Conservation (phyloP, 768 basidiomycete genomes). For the Suillus placidus region DNA sequence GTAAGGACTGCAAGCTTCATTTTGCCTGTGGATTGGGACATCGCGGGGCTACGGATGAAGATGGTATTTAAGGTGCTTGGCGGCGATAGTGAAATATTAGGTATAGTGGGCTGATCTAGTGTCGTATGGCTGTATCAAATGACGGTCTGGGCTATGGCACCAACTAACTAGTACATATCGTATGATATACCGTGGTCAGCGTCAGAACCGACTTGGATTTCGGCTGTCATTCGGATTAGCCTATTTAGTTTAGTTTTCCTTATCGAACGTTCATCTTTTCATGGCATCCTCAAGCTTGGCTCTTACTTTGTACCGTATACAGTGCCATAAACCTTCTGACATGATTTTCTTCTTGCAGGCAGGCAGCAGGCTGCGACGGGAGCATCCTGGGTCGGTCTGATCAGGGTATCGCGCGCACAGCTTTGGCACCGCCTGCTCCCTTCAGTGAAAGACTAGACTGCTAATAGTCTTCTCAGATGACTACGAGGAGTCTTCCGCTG, state of each 20-base stretch:
- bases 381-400: not conserved
- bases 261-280: constrained; percentile 3
- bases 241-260: not conserved
- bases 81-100: constrained; percentile 10
- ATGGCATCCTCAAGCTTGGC: not conserved
- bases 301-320: not conserved
- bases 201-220: constrained; percentile 3
- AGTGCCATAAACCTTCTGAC: not conserved
- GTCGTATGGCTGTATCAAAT: not conserved
- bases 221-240: not conserved
- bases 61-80: constrained; percentile 2
- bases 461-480: not conserved
- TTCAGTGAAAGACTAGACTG: not conserved
- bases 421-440: not conserved
- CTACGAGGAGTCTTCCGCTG: not conserved
- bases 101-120: constrained; percentile 4
- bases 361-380: not conserved
- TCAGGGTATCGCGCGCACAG: not conserved
- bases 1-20: constrained; percentile 97
- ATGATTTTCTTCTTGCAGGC: not conserved
- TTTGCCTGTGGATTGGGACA: constrained; percentile 11
- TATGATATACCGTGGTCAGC: not conserved
- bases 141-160: not conserved
- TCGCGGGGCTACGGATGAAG: not conserved
- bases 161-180: not conserved